Evolutionary conservation across 495 filamentous ascomycete genomes (phyloP).

Genomic region (Aspergillus homomorphus): DNA sequence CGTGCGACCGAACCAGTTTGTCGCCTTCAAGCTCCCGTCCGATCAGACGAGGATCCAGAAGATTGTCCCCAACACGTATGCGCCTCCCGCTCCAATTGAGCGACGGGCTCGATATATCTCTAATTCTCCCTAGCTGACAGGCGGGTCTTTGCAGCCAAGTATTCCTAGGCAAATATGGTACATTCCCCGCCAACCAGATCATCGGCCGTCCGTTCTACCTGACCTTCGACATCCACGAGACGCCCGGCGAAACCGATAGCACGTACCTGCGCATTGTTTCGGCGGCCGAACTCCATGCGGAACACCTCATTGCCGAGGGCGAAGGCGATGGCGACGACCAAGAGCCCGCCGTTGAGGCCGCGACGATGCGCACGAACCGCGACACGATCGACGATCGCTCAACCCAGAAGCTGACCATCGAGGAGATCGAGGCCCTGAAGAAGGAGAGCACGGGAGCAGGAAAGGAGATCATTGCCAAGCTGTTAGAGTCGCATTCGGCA

Average conservation of each 20-base stretch:
- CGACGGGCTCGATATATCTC: background rate
- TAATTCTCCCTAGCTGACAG: slow-evolving; percentile 11
- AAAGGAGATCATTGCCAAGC: slow-evolving; percentile 81
- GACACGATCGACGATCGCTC: slow-evolving; percentile 75
- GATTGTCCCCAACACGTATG: slow-evolving; percentile 75
- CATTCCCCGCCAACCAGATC: slow-evolving; percentile 79
- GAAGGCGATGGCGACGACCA: slow-evolving; percentile 48
- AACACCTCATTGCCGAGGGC: slow-evolving; percentile 58
- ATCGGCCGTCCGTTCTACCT: slow-evolving; percentile 85
- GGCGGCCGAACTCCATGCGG: slow-evolving; percentile 75
- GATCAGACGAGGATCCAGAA: slow-evolving; percentile 60
- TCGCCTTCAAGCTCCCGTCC: slow-evolving; percentile 66
- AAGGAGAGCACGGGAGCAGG: slow-evolving; percentile 71
- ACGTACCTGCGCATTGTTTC: slow-evolving; percentile 75
- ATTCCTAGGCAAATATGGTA: slow-evolving; percentile 84
- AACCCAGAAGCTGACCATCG: slow-evolving; percentile 75
- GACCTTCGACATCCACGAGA: slow-evolving; percentile 83
- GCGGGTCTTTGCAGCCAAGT: slow-evolving; percentile 53
- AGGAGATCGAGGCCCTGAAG: slow-evolving; percentile 92
- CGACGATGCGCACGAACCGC: slow-evolving; percentile 74
- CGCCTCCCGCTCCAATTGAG: slow-evolving; percentile 20
- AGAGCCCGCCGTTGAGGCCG: slow-evolving; percentile 51
- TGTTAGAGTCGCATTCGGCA: slow-evolving; percentile 78
- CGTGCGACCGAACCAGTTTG: slow-evolving; percentile 61
- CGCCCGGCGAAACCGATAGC: slow-evolving; percentile 55